A percentile compares a stretch with the other conserved stretches of the same genome.
Evolutionary conservation across 768 basidiomycete genomes (phyloP).

Genomic region (Coprinopsis cinerea): DNA sequence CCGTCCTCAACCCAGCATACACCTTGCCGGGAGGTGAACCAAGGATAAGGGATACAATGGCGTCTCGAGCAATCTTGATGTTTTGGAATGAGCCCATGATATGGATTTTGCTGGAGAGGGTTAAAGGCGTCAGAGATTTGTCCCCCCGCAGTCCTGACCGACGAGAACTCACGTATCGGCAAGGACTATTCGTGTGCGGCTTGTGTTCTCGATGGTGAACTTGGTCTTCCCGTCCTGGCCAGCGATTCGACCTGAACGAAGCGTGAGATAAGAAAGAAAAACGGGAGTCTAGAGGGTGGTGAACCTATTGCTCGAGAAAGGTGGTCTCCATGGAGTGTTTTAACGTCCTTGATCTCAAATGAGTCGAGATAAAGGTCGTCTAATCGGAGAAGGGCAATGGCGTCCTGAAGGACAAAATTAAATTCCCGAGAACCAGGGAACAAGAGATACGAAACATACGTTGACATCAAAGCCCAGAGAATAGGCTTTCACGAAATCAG

Average conservation of each 20-base stretch:
- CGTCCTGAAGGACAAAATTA: constrained; percentile 52
- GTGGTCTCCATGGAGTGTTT: constrained; percentile 96
- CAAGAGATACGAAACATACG: constrained; percentile 32
- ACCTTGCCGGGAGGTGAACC: constrained; percentile 95
- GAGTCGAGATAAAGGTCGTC: constrained; percentile 98
- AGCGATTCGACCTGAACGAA: constrained; percentile 78
- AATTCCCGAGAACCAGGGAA: neutral
- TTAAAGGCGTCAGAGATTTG: constrained; percentile 5
- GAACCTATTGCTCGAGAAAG: constrained; percentile 93
- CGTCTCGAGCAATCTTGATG: constrained; percentile 95
- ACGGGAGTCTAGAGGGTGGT: constrained; percentile 9
- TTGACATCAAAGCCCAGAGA: constrained; percentile 94
- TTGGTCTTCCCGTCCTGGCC: constrained; percentile 99
- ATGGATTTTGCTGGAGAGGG: constrained; percentile 76
- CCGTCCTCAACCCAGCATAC: constrained; percentile 85
- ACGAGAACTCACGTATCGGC: constrained; percentile 85
- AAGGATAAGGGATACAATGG: constrained; percentile 90
- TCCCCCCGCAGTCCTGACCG: neutral
- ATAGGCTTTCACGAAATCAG: constrained; percentile 95
- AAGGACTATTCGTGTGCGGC: constrained; percentile 94
- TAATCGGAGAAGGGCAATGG: constrained; percentile 88
- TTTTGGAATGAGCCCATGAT: constrained; percentile 99
- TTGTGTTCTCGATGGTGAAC: constrained; percentile 97
- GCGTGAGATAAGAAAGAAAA: neutral
- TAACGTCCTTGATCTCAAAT: constrained; percentile 99